Evolutionary conservation across 2,329 filamentous ascomycete genomes (phyloP), one percentile per base, ranked within the genome.

Genomic region (Ampelomyces quisqualis): DNA sequence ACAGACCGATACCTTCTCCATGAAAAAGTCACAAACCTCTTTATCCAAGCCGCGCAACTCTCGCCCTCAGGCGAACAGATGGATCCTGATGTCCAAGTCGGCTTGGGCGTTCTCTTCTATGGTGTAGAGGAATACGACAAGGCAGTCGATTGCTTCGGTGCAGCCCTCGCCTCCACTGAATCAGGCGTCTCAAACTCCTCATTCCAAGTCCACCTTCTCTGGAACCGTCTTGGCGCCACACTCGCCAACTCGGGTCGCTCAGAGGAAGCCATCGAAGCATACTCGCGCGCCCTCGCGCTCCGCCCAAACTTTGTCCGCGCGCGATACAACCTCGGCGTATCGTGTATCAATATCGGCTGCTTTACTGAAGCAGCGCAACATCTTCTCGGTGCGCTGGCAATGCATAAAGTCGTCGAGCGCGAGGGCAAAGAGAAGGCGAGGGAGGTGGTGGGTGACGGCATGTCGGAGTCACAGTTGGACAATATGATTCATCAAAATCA

Each of bases 51-150:
- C 0, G 93, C 93, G 1, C 90, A 95, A 60, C 80, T 96, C 34
- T 93, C 88, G 20, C 93, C 93, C 0, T 85, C 88, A 34, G 93
- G 91, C 46, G 88, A 90, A 61, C 88, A 93, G 61, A 97, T 98
- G 87, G 94, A 98, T 62, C 93, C 93, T 0, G 93, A 98, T 65
- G 93, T 98, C 6, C 94, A 98, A 71, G 93, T 98, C 43, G 93
- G 93, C 1, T 78, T 98, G 1, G 94, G 94, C 23, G 93, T 98
- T 4, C 80, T 98, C 11, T 97, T 98, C 74, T 98, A 98, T 71
- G 93, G 91, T 36, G 90, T 88, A 20, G 93, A 98, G 70, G 91
- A 97, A 65, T 97, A 96, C 73, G 88, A 93, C 66, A 98, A 98
- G 74, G 93, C 93, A 0, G 91, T 98, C 24, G 93, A 98, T 74